phyloP scores from a whole-genome alignment of 768 basidiomycete species.

The Russula foetens region DNA sequence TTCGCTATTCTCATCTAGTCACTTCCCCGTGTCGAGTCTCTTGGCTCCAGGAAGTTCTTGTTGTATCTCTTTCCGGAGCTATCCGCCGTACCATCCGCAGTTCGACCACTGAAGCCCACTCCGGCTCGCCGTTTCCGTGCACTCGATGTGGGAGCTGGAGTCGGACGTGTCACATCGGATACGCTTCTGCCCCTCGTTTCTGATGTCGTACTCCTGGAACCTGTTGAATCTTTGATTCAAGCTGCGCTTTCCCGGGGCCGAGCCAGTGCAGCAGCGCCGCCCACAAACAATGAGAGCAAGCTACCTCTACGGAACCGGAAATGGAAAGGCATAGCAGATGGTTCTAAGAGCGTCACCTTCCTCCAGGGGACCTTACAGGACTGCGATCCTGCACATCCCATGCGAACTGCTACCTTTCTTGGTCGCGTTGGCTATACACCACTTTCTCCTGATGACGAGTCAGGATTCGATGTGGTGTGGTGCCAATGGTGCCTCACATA shows the following conservation, averaged over 20 bases:
- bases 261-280: conserved; percentile 27
- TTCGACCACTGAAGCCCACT: conserved; percentile 40
- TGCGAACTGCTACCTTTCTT: conserved; percentile 38
- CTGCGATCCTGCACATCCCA: conserved; percentile 59
- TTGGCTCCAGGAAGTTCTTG: conserved; percentile 84
- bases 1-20: conserved; percentile 39
- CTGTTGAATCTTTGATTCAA: conserved; percentile 67
- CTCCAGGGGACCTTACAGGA: conserved; percentile 72
- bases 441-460: conserved; percentile 33
- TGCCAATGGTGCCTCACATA: conserved; percentile 97
- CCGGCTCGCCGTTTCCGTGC: conserved; percentile 51
- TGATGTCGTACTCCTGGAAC: conserved; percentile 86
- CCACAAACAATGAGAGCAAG: conserved; percentile 16
- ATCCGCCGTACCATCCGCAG: conserved; percentile 64
- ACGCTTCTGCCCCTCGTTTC: conserved; percentile 85
- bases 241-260: conserved; percentile 48
- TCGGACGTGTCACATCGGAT: conserved; percentile 84
- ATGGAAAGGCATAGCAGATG: conserved; percentile 66
- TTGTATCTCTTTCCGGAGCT: conserved; percentile 76
- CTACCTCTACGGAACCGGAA: conserved; percentile 12
- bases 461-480: conserved; percentile 86
- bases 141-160: conserved; percentile 89
- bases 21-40: conserved; percentile 82
- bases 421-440: conserved; percentile 63
- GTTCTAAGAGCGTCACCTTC: conserved; percentile 66